Base-by-base conservation (phyloP, 257 asterid species). In the Nicotiana obtusifolia region DNA sequence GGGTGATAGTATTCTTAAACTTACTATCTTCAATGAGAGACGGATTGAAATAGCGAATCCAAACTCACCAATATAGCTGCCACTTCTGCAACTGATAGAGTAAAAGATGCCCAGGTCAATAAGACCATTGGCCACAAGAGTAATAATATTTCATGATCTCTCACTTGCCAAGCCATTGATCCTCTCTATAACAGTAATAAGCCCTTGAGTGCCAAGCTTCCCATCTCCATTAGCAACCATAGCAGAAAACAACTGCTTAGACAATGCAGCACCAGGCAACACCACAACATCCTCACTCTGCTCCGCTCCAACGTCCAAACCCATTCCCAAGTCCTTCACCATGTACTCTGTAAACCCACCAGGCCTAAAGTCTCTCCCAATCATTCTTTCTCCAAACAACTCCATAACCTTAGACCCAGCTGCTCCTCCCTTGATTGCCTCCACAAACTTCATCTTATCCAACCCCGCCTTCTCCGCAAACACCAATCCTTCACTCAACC, bases 261-360 rank as follows among this genome's bases (percentile, higher is more conserved):
- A 81, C 90, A 93, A 37, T 47, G 94, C 92, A 80, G 99, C 97
- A 78, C 97, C 99, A 2, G 97, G 98, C 87, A 92, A 83, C 67
- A 90, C 97, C 88, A 87, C 92, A 77, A 66, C 93, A 8, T 82
- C 76, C 5, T 41, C 86, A 31, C 84, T 89, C 56, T 84, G 91
- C 59, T 83, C 93, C 20, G 73, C 93, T 52, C 62, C 95, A 10
- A 37, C 88, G 84, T 91, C 93, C 82, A 89, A 87, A 52, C 91
- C 99, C 94, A 95, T 88, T 31, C 99, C 99, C 88, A 95, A 82
- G 84, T 95, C 99, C 89, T 95, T 95, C 84, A 95, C 98, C 95
- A 95, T 90, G 73, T 95, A 95, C 88, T 95, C 97, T 0, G 93
- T 91, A 37, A 93, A 93, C 1, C 91, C 97, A 26, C 99, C 99